phyloP scores from a whole-genome alignment of 371 early-diverging fungal genomes.

The Apophysomyces trapeziformis region DNA sequence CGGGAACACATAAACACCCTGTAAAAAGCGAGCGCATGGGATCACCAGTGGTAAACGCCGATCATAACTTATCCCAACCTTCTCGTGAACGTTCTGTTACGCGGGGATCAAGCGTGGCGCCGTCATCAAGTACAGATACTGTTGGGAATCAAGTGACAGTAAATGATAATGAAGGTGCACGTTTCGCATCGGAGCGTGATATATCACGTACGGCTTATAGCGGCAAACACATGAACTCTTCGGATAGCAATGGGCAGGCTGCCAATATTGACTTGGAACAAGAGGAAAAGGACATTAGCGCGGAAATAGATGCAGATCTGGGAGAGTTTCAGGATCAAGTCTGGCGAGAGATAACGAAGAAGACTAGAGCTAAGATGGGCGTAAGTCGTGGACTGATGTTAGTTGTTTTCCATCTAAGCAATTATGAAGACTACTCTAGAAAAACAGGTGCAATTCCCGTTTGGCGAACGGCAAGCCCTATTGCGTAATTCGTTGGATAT shows the following conservation, averaged over 20 bases:
- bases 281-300: constrained; percentile 50
- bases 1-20: constrained; percentile 21
- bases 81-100: constrained; percentile 31
- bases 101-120: constrained; percentile 28
- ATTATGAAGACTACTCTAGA: constrained; percentile 44
- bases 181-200: constrained; percentile 24
- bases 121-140: constrained; percentile 9
- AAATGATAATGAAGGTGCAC: constrained; percentile 23
- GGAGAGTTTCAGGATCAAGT: constrained; percentile 59
- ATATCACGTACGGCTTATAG: constrained; percentile 20
- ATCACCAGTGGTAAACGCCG: constrained; percentile 2
- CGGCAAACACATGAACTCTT: constrained; percentile 25
- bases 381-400: constrained; percentile 20
- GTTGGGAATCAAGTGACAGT: constrained; percentile 7
- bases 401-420: neutral
- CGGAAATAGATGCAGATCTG: constrained; percentile 52
- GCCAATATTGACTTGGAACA: constrained; percentile 28
- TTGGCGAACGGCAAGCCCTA: constrained; percentile 57
- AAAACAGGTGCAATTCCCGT: constrained; percentile 57
- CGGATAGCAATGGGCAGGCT: constrained; percentile 10
- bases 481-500: constrained; percentile 56
- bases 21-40: constrained; percentile 13
- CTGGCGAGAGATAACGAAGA: constrained; percentile 69
- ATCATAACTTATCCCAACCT: neutral
- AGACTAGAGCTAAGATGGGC: constrained; percentile 57